Evolutionary conservation across 2,329 filamentous ascomycete genomes (phyloP).

Genomic region (Colletotrichum theobromicola): DNA sequence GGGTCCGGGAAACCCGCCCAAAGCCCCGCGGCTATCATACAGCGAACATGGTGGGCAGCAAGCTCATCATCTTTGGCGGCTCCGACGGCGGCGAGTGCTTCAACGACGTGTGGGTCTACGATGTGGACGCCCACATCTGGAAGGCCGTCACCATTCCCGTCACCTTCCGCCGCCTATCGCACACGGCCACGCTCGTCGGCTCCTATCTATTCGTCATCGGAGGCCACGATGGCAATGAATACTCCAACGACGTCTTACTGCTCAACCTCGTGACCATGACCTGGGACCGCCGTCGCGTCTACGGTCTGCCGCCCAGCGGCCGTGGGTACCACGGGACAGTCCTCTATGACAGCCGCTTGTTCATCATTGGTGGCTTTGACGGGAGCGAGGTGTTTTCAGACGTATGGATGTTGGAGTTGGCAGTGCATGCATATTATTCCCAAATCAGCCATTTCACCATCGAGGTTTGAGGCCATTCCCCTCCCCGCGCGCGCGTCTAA

Average conservation of each 20-base stretch:
- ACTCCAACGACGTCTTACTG: slow-evolving; percentile 71
- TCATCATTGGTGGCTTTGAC: slow-evolving; percentile 72
- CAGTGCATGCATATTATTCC: slow-evolving; percentile 74
- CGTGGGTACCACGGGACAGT: slow-evolving; percentile 72
- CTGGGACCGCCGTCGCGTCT: slow-evolving; percentile 72
- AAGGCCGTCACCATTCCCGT: slow-evolving; percentile 62
- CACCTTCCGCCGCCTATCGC: slow-evolving; percentile 69
- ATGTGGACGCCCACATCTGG: slow-evolving; percentile 68
- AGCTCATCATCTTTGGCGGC: slow-evolving; percentile 74
- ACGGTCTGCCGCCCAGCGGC: slow-evolving; percentile 66
- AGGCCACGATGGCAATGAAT: slow-evolving; percentile 73
- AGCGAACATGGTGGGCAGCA: slow-evolving; percentile 74
- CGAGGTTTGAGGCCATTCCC: slow-evolving; percentile 53
- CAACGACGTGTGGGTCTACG: slow-evolving; percentile 76
- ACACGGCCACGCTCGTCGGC: slow-evolving; percentile 73
- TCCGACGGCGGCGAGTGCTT: slow-evolving; percentile 76
- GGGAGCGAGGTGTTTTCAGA: slow-evolving; percentile 72
- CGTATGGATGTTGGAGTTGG: slow-evolving; percentile 70
- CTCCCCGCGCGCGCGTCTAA: not conserved
- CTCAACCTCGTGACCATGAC: slow-evolving; percentile 76
- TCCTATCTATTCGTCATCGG: slow-evolving; percentile 74
- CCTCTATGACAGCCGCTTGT: slow-evolving; percentile 67
- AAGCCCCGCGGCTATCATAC: slow-evolving; percentile 74
- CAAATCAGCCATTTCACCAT: slow-evolving; percentile 77
- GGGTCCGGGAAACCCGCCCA: slow-evolving; percentile 49